A percentile compares a stretch with the other conserved stretches of the same genome.
phyloP scores from a whole-genome alignment of 2,329 filamentous ascomycete species.

The Phyllosticta citriasiana region DNA sequence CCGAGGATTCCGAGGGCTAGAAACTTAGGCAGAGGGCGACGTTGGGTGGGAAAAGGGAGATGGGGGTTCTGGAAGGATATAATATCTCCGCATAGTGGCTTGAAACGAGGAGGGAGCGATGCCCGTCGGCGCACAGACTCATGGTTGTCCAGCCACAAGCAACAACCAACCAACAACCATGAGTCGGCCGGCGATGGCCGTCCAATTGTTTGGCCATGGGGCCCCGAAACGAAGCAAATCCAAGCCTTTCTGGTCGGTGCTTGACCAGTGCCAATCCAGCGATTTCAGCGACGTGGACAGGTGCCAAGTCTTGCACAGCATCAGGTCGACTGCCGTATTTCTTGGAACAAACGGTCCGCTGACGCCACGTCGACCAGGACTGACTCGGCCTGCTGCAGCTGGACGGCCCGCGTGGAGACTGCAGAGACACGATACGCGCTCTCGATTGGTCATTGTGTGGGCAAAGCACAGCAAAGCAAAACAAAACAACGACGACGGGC shows the following conservation, averaged over 20 bases:
- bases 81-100: background rate
- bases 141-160: background rate
- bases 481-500: background rate
- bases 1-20: background rate
- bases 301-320: background rate
- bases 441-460: background rate
- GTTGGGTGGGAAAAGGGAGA: background rate
- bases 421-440: background rate
- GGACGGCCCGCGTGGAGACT: background rate
- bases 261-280: background rate
- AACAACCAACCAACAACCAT: background rate
- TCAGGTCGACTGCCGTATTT: background rate
- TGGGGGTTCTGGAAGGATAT: background rate
- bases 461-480: too few species aligned
- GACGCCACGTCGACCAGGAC: background rate
- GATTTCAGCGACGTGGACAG: background rate
- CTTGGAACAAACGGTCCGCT: background rate
- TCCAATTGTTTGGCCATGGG: background rate
- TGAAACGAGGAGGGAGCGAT: background rate
- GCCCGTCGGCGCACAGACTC: background rate
- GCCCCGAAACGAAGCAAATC: background rate
- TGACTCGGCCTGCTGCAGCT: background rate
- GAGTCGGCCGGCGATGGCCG: background rate
- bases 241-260: background rate
- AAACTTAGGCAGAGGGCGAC: background rate